These are phyloP conservation scores for Amphicarpaea edgeworthii DNA, from an alignment of 306 rosid species.

Conservation along the genomic window DNA sequence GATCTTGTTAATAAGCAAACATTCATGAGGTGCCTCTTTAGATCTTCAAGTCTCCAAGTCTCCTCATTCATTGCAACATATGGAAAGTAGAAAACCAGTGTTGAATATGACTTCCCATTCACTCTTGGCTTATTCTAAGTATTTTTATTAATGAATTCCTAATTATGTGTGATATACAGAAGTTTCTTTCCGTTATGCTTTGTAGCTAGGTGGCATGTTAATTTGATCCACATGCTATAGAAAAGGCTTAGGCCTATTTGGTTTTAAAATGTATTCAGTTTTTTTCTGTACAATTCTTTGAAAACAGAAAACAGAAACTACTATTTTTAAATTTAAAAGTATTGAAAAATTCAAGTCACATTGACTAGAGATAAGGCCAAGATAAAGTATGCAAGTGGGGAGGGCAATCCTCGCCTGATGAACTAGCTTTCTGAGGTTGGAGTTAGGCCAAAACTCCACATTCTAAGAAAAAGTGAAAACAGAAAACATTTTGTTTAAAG, in stretches of 20 bases:
- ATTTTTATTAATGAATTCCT: conserved; percentile 25
- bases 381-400: too few species aligned
- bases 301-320: background rate
- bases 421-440: too few species aligned
- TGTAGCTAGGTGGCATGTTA: background rate
- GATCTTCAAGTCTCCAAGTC: conserved; percentile 80
- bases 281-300: background rate
- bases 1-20: conserved; percentile 93
- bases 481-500: too few species aligned
- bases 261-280: background rate
- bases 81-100: conserved; percentile 99
- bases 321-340: background rate
- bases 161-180: background rate
- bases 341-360: too few species aligned
- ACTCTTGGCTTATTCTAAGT: background rate
- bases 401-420: too few species aligned
- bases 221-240: conserved; percentile 17
- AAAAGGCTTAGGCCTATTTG: conserved; percentile 2
- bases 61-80: conserved; percentile 93
- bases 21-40: conserved; percentile 85
- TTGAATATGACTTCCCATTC: conserved; percentile 43
- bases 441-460: too few species aligned
- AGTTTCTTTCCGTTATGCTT: conserved; percentile 19
- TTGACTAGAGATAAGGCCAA: too few species aligned
- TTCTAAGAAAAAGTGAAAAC: too few species aligned